Evolutionary conservation across 2,329 filamentous ascomycete genomes (phyloP), one percentile per base, ranked within the genome.

Genomic region (Volutella citrinella): DNA sequence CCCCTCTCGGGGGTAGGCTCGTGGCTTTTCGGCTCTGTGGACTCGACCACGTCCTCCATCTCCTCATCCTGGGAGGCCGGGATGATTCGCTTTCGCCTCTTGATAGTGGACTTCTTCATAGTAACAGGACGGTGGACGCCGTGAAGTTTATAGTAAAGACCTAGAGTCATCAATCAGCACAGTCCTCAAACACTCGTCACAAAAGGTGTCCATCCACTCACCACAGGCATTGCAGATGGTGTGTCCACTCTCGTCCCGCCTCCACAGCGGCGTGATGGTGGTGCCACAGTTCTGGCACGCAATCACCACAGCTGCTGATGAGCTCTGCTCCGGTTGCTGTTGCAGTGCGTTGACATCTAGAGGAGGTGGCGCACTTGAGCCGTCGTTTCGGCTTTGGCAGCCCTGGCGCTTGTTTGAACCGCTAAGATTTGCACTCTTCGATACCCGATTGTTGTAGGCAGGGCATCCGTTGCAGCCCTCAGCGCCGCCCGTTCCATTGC

Each of bases 81-180:
- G 26, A 97, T 90, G 6, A 97, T 89, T 38, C 93, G 82, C 71
- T 97, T 97, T 41, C 93, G 77, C 43, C 93, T 80, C 64, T 98
- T 97, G 60, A 98, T 98, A 17, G 95, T 86, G 4, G 88, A 85
- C 62, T 96, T 97, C 64, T 97, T 98, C 93, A 98, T 97, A n/a
- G 88, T 88, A 6, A 93, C 87, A 0, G 93, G 93, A 25, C 93
- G 78, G 61, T 96, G 91, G 19, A 89, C 82, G 34, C 90, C 90
- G 58, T 98, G 93, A 4, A 98, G 79, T 63, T 97, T 97, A 68
- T 94, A 89, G 61, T 98, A 98, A 4, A 98, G 69, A 5, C 91
- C 89, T 95, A 47, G 5, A 17, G 9, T 19, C 19, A 30, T 48
- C 34, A 46, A 41, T 32, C 27, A 45, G 30, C 27, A 40, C 15